phyloP scores from a whole-genome alignment of 306 rosid species.

The Crotalaria pallida region DNA sequence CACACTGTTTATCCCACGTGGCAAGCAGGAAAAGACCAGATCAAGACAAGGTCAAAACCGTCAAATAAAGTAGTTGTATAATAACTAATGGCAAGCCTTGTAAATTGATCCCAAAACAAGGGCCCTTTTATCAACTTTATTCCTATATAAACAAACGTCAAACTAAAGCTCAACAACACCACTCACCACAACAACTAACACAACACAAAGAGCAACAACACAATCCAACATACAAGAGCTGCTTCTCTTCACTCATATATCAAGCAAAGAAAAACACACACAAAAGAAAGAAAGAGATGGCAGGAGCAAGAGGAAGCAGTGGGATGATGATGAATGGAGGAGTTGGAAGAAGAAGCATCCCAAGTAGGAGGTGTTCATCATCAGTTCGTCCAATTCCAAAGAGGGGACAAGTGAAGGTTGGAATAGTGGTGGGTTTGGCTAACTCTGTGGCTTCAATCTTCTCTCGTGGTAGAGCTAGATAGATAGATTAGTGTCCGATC shows the following conservation, averaged over 20 bases:
- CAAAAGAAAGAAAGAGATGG: constrained; percentile 9
- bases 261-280: neutral
- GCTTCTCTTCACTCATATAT: neutral
- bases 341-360: constrained; percentile 26
- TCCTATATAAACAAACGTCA: constrained; percentile 1
- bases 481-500: neutral
- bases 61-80: neutral
- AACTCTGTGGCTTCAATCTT: constrained; percentile 64
- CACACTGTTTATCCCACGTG: neutral
- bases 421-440: constrained; percentile 55
- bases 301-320: constrained; percentile 27
- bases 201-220: neutral
- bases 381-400: constrained; percentile 55
- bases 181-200: neutral
- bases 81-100: neutral
- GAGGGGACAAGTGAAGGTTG: constrained; percentile 66
- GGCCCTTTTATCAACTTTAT: neutral
- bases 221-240: neutral
- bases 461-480: constrained; percentile 16
- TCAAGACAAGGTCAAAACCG: constrained; percentile 19
- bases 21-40: neutral
- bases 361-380: constrained; percentile 20
- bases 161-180: neutral
- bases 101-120: neutral
- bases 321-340: constrained; percentile 32